Percentiles rank a stretch among this genome's conserved stretches.
Conservation (phyloP, 2,329 filamentous ascomycete species). For the Stenocarpella maydis region DNA sequence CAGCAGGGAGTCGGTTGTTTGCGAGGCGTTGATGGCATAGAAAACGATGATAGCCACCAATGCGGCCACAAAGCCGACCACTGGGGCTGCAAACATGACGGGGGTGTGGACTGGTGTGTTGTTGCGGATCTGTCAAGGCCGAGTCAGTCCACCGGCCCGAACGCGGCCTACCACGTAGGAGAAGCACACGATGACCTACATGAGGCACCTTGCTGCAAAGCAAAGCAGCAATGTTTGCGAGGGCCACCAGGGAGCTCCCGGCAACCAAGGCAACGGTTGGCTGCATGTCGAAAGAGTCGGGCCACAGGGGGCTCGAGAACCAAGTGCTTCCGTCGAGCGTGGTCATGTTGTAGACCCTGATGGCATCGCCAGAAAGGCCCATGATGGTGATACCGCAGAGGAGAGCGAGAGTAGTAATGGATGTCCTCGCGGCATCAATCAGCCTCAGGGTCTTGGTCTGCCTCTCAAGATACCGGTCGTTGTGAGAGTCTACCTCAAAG, state of each 20-base stretch:
- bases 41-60: slow-evolving; percentile 65
- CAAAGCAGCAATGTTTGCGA: slow-evolving; percentile 58
- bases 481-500: slow-evolving; percentile 55
- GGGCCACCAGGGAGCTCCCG: slow-evolving; percentile 58
- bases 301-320: slow-evolving; percentile 67
- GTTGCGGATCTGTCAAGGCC: slow-evolving; percentile 48
- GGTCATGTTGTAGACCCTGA: slow-evolving; percentile 64
- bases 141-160: background rate
- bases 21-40: slow-evolving; percentile 64
- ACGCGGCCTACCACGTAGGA: background rate
- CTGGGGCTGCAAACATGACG: slow-evolving; percentile 50
- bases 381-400: slow-evolving; percentile 61
- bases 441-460: slow-evolving; percentile 49
- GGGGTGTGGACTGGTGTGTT: slow-evolving; percentile 46
- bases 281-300: slow-evolving; percentile 62
- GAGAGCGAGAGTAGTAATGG: slow-evolving; percentile 59
- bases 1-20: slow-evolving; percentile 61
- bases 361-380: slow-evolving; percentile 61
- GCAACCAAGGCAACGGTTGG: slow-evolving; percentile 64
- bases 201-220: slow-evolving; percentile 55
- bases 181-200: slow-evolving; percentile 54
- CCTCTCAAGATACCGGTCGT: slow-evolving; percentile 45
- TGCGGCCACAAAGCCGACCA: slow-evolving; percentile 54
- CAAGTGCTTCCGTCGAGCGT: slow-evolving; percentile 55
- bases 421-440: slow-evolving; percentile 55